Base-by-base conservation (phyloP, 257 asterid genomes). In the Plectranthus barbatus region DNA sequence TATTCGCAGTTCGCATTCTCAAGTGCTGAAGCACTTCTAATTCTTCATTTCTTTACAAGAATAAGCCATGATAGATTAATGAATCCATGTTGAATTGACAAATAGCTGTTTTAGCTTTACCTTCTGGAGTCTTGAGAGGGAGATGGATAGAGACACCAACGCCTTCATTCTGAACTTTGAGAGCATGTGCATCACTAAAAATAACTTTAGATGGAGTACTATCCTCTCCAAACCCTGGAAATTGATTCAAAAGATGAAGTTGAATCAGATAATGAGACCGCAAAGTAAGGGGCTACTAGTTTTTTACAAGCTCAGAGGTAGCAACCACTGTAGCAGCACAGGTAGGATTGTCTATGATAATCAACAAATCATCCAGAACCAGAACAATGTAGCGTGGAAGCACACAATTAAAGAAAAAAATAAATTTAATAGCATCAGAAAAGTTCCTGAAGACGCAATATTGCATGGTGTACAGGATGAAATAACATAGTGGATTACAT, bases 211-310 rank as follows among this genome's bases (percentile, higher is more conserved):
- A 45, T 18, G 77, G 76, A 52, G 62, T 51, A 7, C 53, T 50
- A 14, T 56, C 67, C 50, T 72, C 77, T 51, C 66, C 72, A 36
- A 54, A 53, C 45, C 82, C 84, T 76, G 61, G 59, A 78, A 66
- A 56, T 50, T 37, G 42, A 62, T 34, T 41, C 12, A 60, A 53
- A 48, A 61, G 8, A 48, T 57, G 33, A 33, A 39, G 26, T 45
- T n/a, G 18, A 39, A 47, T 4, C 6, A 56, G 69, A 34, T 9
- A 15, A 20, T 53, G 53, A 39, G 39, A 48, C 59, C 36, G 23
- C 47, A 56, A n/a, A n/a, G n/a, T 54, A 29, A 41, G 40, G 48
- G 47, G 48, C 68, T 68, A 57, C 55, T 11, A 54, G 60, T 60
- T 58, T 67, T 70, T 33, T 34, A 9, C 45, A 71, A 33, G 54